Conservation (phyloP, 129 eudicot genomes). For the Saussurea involucrata region DNA sequence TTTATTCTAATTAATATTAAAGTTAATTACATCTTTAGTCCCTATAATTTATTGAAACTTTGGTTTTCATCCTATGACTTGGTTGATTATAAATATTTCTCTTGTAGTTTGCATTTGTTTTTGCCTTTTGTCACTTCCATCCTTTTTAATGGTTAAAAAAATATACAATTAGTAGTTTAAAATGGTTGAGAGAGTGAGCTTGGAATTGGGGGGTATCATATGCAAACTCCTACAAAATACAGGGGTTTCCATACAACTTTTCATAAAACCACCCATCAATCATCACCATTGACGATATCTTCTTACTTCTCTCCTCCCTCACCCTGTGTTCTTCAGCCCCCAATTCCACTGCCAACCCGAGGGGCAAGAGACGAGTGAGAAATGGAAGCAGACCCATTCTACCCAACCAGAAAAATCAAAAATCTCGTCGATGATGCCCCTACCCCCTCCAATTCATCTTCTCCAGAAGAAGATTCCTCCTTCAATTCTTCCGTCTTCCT, state of each 20-base stretch:
- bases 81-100: background rate
- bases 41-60: background rate
- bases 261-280: slow-evolving; percentile 3
- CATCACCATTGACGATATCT: background rate
- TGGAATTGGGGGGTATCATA: background rate
- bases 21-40: background rate
- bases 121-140: background rate
- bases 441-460: slow-evolving; percentile 14
- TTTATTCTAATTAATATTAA: too few species aligned
- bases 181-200: background rate
- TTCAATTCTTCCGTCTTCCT: background rate
- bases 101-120: background rate
- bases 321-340: slow-evolving; percentile 1
- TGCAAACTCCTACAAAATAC: background rate
- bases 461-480: background rate
- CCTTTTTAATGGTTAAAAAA: background rate
- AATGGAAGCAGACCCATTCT: slow-evolving; percentile 37
- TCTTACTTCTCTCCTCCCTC: background rate
- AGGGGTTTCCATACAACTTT: background rate
- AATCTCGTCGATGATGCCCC: background rate
- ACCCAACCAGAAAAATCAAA: background rate
- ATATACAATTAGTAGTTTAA: background rate
- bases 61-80: background rate
- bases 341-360: too few species aligned
- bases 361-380: background rate